Conservation (phyloP, 495 filamentous ascomycete genomes). For the Sporormia fimetaria region DNA sequence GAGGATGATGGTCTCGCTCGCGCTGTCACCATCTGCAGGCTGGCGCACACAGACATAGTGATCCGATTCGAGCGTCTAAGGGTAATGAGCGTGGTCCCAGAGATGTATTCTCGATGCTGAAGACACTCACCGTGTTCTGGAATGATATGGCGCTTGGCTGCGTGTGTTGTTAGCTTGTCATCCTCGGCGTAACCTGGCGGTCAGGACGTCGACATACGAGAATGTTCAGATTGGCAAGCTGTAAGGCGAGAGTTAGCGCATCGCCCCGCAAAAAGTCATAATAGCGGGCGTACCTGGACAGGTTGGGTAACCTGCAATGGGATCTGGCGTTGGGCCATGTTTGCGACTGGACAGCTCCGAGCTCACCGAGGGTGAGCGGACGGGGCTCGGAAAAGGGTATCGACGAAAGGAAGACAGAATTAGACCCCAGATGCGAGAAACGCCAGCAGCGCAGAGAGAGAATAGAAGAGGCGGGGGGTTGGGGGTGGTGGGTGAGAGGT, state of each 20-base stretch:
- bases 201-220: conserved; percentile 47
- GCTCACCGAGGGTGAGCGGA: conserved; percentile 18
- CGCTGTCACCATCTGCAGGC: conserved; percentile 58
- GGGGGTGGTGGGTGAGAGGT: conserved; percentile 6
- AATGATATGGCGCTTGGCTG: conserved; percentile 82
- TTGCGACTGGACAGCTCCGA: conserved; percentile 25
- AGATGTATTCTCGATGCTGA: neutral
- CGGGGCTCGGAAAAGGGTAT: conserved; percentile 12
- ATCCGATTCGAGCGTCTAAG: conserved; percentile 95
- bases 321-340: conserved; percentile 24
- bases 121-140: conserved; percentile 76
- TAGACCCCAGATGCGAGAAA: conserved; percentile 19
- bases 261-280: neutral
- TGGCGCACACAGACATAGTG: conserved; percentile 91
- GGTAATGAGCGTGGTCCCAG: conserved; percentile 14
- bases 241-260: conserved; percentile 15
- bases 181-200: neutral
- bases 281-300: conserved; percentile 10
- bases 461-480: conserved; percentile 15
- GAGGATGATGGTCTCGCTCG: conserved; percentile 91
- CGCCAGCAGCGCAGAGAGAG: conserved; percentile 18
- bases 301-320: conserved; percentile 20
- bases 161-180: conserved; percentile 1
- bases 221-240: conserved; percentile 73
- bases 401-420: conserved; percentile 13